Conservation (phyloP, 192 early-diverging fungal genomes). For the Mortierella alpina region DNA sequence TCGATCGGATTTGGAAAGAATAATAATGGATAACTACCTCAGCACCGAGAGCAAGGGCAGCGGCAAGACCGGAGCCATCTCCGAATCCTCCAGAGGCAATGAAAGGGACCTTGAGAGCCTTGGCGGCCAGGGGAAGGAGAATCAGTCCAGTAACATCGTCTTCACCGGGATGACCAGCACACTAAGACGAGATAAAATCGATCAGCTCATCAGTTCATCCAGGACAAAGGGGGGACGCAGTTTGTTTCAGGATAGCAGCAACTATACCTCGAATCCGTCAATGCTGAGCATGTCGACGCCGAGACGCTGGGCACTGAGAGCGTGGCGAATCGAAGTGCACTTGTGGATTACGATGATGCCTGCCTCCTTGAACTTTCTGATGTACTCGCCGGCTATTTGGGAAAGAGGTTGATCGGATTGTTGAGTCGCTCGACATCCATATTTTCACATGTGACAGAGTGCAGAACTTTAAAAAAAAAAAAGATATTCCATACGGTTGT, state of each 20-base stretch:
- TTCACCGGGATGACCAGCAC: conserved; percentile 88
- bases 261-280: conserved; percentile 76
- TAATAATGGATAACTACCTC: conserved; percentile 19
- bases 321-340: conserved; percentile 82
- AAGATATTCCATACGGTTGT: conserved; percentile 70
- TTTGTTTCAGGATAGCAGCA: not conserved
- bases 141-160: conserved; percentile 81
- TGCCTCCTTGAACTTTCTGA: conserved; percentile 80
- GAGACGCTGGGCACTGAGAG: conserved; percentile 68
- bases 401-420: not conserved
- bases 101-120: conserved; percentile 74
- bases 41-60: conserved; percentile 64
- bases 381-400: conserved; percentile 66
- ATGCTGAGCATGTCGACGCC: conserved; percentile 81
- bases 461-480: conserved; percentile 9
- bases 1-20: not conserved
- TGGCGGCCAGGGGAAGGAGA: conserved; percentile 78
- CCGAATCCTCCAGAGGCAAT: conserved; percentile 84
- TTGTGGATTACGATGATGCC: conserved; percentile 82
- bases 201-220: not conserved
- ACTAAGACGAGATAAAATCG: conserved; percentile 30
- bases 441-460: conserved; percentile 26
- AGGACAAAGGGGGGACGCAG: not conserved
- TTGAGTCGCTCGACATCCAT: not conserved
- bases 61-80: conserved; percentile 81